Evolutionary conservation across 1,284 basidiomycete genomes (phyloP), one percentile per base, ranked within the genome.

Genomic region (Exobasidium rhododendri): DNA sequence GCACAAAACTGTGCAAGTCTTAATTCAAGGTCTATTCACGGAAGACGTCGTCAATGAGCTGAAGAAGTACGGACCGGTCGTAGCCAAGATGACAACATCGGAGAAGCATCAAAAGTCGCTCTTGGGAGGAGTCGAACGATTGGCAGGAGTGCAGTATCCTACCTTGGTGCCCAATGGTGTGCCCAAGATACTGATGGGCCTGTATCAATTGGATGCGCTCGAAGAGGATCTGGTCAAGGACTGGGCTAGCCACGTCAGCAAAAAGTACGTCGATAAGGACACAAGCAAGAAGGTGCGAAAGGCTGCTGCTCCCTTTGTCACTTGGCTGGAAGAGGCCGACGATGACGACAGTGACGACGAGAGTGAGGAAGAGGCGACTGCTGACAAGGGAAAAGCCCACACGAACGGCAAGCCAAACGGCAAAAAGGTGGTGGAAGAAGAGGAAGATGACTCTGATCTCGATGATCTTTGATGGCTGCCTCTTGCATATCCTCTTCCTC

Each of bases 61-160:
- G 54, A 81, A 83, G 4, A 85, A 84, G 63, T 92, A 90, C 74
- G 84, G 85, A 3, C 81, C 88, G n/a, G 81, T 98, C 7, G 85
- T 98, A 59, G 83, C 83, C 61, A 94, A 93, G 83, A 81, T 85
- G 74, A 80, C 83, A 59, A 82, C 82, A 10, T 82, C 81, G 1
- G 94, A 97, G 83, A 97, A 94, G 81, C 92, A 96, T 78, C 92
- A 97, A 81, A 98, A 97, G 82, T 85, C 92, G 1, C 83, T 97
- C 45, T 85, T 97, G 5, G 94, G 77, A 28, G 77, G 76, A 24
- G 67, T 79, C 32, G 77, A 79, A 69, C 70, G 77, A 31, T 70
- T 79, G 4, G 75, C 72, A 1, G 77, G 77, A 47, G 49, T 78
- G 13, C 62, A 70, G 63, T 69, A 67, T 45, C 76, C 77, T 26